phyloP scores from a whole-genome alignment of 148 eudicot genomes.

The Fagopyrum tataricum region DNA sequence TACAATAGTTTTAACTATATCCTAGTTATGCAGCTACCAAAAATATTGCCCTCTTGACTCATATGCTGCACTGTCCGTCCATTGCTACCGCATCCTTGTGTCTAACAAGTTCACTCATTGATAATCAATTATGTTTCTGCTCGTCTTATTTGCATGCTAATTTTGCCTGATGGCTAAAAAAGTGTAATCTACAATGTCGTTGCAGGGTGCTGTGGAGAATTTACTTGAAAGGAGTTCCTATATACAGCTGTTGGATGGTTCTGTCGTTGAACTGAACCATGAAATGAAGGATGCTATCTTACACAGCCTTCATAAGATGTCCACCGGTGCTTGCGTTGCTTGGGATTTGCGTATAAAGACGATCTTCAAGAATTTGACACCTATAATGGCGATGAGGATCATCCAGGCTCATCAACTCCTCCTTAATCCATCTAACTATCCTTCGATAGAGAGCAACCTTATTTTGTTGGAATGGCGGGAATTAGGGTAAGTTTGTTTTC shows the following conservation, averaged over 20 bases:
- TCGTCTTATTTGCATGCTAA: neutral
- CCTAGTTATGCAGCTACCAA: neutral
- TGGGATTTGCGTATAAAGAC: slow-evolving; percentile 84
- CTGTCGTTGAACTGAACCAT: slow-evolving; percentile 50
- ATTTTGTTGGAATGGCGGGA: slow-evolving; percentile 78
- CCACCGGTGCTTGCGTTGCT: slow-evolving; percentile 67
- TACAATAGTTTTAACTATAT: neutral
- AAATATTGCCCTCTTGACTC: slow-evolving; percentile 7
- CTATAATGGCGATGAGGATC: slow-evolving; percentile 76
- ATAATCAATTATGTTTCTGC: neutral
- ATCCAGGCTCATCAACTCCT: slow-evolving; percentile 69
- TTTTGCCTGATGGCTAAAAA: neutral
- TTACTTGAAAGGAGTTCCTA: slow-evolving; percentile 68
- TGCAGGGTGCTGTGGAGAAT: slow-evolving; percentile 91
- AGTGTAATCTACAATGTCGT: neutral
- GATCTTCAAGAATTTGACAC: slow-evolving; percentile 55
- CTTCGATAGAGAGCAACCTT: slow-evolving; percentile 63
- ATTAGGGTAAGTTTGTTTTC: slow-evolving; percentile 49
- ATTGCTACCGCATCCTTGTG: neutral
- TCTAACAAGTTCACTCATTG: neutral
- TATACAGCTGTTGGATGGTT: slow-evolving; percentile 69
- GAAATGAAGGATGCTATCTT: slow-evolving; percentile 33
- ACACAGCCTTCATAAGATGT: slow-evolving; percentile 63
- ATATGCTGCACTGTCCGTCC: neutral
- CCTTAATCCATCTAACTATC: slow-evolving; percentile 63